phyloP scores from a whole-genome alignment of 345 rosid species.

The Toxicodendron radicans region DNA sequence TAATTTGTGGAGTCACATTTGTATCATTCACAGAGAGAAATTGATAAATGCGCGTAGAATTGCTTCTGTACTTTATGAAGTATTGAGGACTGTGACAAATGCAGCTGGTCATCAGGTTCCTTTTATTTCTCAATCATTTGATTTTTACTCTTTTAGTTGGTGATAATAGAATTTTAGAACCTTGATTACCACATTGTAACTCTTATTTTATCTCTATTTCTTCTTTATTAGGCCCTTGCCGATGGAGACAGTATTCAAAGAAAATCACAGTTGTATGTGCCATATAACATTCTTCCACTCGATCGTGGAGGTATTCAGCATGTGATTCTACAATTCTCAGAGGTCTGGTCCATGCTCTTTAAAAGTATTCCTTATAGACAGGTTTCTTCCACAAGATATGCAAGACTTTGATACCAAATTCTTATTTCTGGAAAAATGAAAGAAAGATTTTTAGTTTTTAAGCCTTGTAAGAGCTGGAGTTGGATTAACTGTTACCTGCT shows the following conservation, averaged over 20 bases:
- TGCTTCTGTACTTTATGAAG: slow-evolving; percentile 74
- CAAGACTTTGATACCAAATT: not conserved
- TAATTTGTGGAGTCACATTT: slow-evolving; percentile 13
- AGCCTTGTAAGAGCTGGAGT: not conserved
- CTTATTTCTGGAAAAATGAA: not conserved
- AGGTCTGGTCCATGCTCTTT: slow-evolving; percentile 52
- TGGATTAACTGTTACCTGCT: slow-evolving; percentile 14
- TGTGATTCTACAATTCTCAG: slow-evolving; percentile 77
- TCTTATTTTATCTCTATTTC: slow-evolving; percentile 15
- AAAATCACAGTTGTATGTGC: slow-evolving; percentile 63
- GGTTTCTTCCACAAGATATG: not conserved
- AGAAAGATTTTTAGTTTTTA: not conserved
- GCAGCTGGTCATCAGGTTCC: slow-evolving; percentile 69
- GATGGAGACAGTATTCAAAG: slow-evolving; percentile 53
- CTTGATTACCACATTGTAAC: not conserved
- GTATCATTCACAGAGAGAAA: slow-evolving; percentile 52
- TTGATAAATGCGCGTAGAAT: slow-evolving; percentile 58
- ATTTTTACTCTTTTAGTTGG: slow-evolving; percentile 16
- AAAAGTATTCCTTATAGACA: slow-evolving; percentile 5
- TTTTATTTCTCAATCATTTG: slow-evolving; percentile 1
- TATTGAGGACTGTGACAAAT: slow-evolving; percentile 54
- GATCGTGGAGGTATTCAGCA: slow-evolving; percentile 81
- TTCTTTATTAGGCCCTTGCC: slow-evolving; percentile 59
- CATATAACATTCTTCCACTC: slow-evolving; percentile 92
- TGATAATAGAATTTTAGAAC: not conserved